phyloP scores from a whole-genome alignment of 2,329 filamentous ascomycete species.

The Aspergillus bombycis region DNA sequence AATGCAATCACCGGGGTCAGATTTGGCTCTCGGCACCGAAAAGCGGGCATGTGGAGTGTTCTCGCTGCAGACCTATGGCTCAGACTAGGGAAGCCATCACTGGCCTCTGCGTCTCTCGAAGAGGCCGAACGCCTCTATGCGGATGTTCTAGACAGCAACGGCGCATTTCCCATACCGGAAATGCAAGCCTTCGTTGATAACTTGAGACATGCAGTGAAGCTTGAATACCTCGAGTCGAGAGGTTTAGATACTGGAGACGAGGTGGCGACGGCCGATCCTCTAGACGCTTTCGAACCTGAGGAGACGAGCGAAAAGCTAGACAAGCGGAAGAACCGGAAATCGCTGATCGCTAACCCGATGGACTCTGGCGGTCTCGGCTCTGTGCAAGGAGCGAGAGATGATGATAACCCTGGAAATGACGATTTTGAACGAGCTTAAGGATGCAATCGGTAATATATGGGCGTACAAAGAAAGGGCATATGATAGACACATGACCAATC shows the following conservation, averaged over 20 bases:
- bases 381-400: slow-evolving; percentile 36
- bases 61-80: slow-evolving; percentile 85
- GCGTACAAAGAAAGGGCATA: slow-evolving; percentile 23
- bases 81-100: slow-evolving; percentile 71
- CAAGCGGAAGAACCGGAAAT: slow-evolving; percentile 57
- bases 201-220: slow-evolving; percentile 45
- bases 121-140: slow-evolving; percentile 64
- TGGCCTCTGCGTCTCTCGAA: slow-evolving; percentile 77
- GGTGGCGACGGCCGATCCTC: slow-evolving; percentile 30
- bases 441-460: slow-evolving; percentile 14
- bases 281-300: slow-evolving; percentile 38
- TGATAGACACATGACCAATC: slow-evolving; percentile 24
- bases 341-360: slow-evolving; percentile 55
- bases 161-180: slow-evolving; percentile 52
- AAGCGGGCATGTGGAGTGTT: slow-evolving; percentile 87
- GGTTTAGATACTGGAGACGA: slow-evolving; percentile 37
- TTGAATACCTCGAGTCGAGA: slow-evolving; percentile 48
- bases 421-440: slow-evolving; percentile 51
- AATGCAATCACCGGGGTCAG: slow-evolving; percentile 66
- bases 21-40: slow-evolving; percentile 75
- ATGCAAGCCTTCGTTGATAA: slow-evolving; percentile 54
- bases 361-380: slow-evolving; percentile 56
- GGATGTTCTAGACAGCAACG: slow-evolving; percentile 43
- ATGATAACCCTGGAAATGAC: slow-evolving; percentile 42
- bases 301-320: slow-evolving; percentile 60